Base-by-base conservation (phyloP, 2,329 filamentous ascomycete genomes). In the Verticillium dahliae region DNA sequence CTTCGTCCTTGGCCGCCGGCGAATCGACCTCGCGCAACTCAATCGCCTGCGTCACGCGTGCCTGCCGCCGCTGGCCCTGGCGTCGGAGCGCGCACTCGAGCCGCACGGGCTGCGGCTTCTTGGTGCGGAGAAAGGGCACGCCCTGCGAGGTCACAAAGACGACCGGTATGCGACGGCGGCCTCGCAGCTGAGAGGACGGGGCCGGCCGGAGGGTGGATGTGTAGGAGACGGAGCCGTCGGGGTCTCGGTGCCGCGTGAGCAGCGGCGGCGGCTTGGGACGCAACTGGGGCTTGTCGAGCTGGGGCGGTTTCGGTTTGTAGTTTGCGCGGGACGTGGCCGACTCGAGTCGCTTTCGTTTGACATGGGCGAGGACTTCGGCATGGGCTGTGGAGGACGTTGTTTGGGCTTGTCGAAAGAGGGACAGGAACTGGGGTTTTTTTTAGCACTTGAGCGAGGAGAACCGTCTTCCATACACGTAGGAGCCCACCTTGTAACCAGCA, bases 41-140 rank as follows among this genome's bases (percentile, higher is more conserved):
- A 6, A 73, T 67, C 9, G 77, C 64, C 1, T 78, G 67, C 15
- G 68, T 68, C 56, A 81, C 71, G 15, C 79, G 74, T 55, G 70
- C 70, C 54, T 78, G 73, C n/a, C 80, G 80, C 45, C 74, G 70
- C 4, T 69, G 63, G 18, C 81, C 71, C 67, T 84, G 85, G 58
- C 83, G 75, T 10, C 78, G 75, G 2, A 93, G 27, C 11, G n/a
- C 11, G 14, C 54, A 14, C 27, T 35, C 54, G 6, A 56, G 54
- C 5, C 18, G 14, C 27, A 33, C 69, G 2, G 87, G 82, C 71
- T 92, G 88, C 4, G 87, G 86, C 71, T 89, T 90, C 64, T 77
- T 80, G 55, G 88, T 73, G 39, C 90, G 85, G 34, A 94, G 72
- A 68, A 92, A 89, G 0, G 89, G 84, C 31, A 87, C 73, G 33